Evolutionary conservation across 139 green algal species (phyloP), one percentile per base, ranked within the genome.

Genomic region (Ulvella scutata): DNA sequence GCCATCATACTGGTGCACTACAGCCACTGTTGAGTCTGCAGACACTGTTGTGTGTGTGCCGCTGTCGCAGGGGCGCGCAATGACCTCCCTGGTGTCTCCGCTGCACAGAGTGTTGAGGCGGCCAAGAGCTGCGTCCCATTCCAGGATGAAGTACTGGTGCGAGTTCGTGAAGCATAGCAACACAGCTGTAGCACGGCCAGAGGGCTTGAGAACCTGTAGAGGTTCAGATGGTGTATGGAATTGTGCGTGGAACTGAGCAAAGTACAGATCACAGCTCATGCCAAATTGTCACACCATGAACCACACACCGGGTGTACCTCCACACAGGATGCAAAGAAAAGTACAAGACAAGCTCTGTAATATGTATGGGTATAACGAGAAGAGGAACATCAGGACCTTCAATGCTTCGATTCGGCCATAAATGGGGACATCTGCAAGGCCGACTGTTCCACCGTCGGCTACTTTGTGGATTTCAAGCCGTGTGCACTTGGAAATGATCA

Each of bases 1-100:
- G 23, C 95, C 95, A 62, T 97, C 90, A 76, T 99, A 99, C 38
- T 98, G 82, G 81, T 98, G 94, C 60, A 98, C 78, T 6, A 80
- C 95, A 35, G 97, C 92, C 7, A 89, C 60, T 4, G 88, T 81
- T 72, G 82, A 89, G 4, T 87, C 77, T 4, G 91, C 87, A 78
- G 97, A 92, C 4, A 99, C 77, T 3, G 91, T 80, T 26, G 81
- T 90, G 33, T 97, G 81, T 79, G 93, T 87, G 0, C 95, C 95
- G 76, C 88, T 83, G 72, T 96, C 91, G 1, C 80, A 78, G 0
- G 91, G 90, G 0, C 90, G 81, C 0, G 95, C 94, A 38, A 97
- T 90, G 1, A 74, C 73, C 74, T 98, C 92, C 1, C 78, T 73
- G 2, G 94, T 82, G 76, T 97, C 89, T 31, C 95, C 93, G 39